Base-by-base conservation (phyloP, 805 yeast genomes). In the Zygosaccharomyces rouxii region DNA sequence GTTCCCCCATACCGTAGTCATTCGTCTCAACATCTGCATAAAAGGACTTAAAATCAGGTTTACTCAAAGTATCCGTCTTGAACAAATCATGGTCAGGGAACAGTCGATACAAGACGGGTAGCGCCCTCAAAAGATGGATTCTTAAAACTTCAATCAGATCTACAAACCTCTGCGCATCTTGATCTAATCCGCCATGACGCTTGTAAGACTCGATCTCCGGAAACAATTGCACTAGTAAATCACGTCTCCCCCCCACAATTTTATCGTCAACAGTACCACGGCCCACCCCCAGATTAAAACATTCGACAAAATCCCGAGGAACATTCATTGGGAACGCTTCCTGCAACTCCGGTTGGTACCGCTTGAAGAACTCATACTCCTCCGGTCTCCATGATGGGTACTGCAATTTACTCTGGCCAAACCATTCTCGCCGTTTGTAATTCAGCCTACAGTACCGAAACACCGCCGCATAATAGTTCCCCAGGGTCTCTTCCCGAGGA, bases 61-160 rank as follows among this genome's bases (percentile, higher is more conserved):
- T 53, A 31, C 57, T 52, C 39, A 63, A 58, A 3, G 58, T 38
- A 5, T 57, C 53, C 35, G 60, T 55, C 35, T 53, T 50, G 46
- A 66, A 62, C 6, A 66, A 48, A 35, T 62, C 67, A 47, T 66
- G 67, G 25, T 58, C 50, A 1, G 70, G 70, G 48, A 63, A 66
- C 33, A 57, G 40, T 25, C 58, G 55, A 38, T 47, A 57, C 7
- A 66, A 53, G 38, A 58, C 48, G 5, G 70, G 70, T 35, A 66
- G 49, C 40, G 58, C 60, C 21, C 47, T 22, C n/a, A 66, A 52
- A 2, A 66, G 46, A 11, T 51, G 44, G 9, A 47, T 44, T 41
- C 68, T 55, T 31, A 66, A 41, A 5, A 46, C 38, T 23, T 61
- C 61, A 35, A 64, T 47, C n/a, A 59, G 26, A 6, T 48, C 39